Base-by-base conservation (phyloP, 2,329 filamentous ascomycete genomes). In the Rhynchosporium agropyri region DNA sequence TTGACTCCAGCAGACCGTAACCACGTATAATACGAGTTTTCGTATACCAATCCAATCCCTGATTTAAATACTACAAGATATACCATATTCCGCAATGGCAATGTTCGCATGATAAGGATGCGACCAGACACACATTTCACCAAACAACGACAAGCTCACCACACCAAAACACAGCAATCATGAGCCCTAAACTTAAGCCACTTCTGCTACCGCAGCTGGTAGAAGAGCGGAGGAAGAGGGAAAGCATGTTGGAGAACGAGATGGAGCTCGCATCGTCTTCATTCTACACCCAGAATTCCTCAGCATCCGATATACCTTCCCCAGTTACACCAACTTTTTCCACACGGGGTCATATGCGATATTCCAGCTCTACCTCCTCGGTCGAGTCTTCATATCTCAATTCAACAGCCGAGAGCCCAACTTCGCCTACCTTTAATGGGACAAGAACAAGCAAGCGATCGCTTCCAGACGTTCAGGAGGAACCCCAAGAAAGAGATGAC, bases 381-480 rank as follows among this genome's bases (percentile, higher is more conserved):
- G 80, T 91, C 62, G 88, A 90, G 61, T 81, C 90, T 8, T 79
- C 81, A 29, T 69, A 66, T 42, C 67, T 70, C 38, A 79, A 84
- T 15, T 78, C 82, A 26, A 73, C 75, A 4, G 77, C 77, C 69
- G 86, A 87, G 69, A 77, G 77, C 63, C 88, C 81, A 65, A 88
- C 81, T 61, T 88, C 81, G 64, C 88, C 82, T 63, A 82, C 78
- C 57, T 80, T 79, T 63, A 77, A 77, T 45, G 78, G 76, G 60
- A 77, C 78, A 65, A 84, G 86, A 67, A 79, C 84, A 0, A 80
- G 82, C 70, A 91, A 91, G 77, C 83, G 85, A 64, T 83, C 82
- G 58, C 80, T 97, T 65, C 89, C 91, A 15, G 90, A 95, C 71
- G 89, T 97, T 26, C 85, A 92, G 72, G 93, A 97, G 75, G 92